Evolutionary conservation across 2,329 filamentous ascomycete genomes (phyloP), one percentile per base, ranked within the genome.

Genomic region (Orbilia brochopaga): DNA sequence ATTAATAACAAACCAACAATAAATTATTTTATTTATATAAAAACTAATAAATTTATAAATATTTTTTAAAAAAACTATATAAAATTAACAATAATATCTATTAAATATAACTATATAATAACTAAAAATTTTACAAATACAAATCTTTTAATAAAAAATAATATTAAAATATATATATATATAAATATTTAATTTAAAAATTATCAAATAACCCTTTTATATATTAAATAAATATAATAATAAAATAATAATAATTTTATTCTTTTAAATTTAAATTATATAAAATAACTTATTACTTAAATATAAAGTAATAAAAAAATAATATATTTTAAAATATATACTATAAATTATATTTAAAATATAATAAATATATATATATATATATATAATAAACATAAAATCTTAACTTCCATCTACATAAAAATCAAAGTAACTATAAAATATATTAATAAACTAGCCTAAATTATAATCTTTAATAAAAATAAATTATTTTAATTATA

Each of bases 41-140:
- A n/a, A n/a, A n/a, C n/a, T n/a, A n/a, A n/a, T n/a, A n/a, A n/a
- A n/a, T n/a, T n/a, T n/a, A n/a, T n/a, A n/a, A n/a, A n/a, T n/a
- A n/a, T n/a, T n/a, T n/a, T n/a, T 61, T 5, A 42, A 54, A 54
- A 62, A 62, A 44, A 42, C 62, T 21, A n/a, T 50, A 19, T 56
- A 56, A 62, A 30, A 46, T 56, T 24, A 50, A 56, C 23, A 54
- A 23, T 30, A 40, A 17, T 50, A 40, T 32, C n/a, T 17, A 11
- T 35, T 44, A 17, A 27, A 50, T 64, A 55, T 61, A 27, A 46
- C n/a, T 27, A 55, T 42, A 27, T 40, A 40, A 46, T 63, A 57
- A 57, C 57, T 24, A 21, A 48, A 21, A 58, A 46, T 44, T 63
- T 52, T 52, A 32, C 40, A 24, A 46, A n/a, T 32, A 30, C 17